A percentile compares a stretch with the other conserved stretches of the same genome.
phyloP scores from a whole-genome alignment of 805 yeast genomes.

The Candida palmyrensis region DNA sequence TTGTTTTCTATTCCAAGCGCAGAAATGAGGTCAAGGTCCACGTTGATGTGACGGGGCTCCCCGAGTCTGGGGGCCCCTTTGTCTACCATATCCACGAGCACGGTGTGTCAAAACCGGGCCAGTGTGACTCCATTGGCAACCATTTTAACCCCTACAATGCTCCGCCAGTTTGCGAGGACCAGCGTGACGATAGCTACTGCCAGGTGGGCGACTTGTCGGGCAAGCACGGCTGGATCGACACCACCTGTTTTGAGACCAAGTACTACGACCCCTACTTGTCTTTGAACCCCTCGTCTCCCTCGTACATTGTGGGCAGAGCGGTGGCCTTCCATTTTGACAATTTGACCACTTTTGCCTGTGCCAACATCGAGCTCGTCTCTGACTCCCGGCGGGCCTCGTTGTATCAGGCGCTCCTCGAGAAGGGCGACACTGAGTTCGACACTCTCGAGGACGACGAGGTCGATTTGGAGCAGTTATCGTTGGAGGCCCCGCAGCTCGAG shows the following conservation, averaged over 20 bases:
- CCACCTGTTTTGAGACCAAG: conserved; percentile 61
- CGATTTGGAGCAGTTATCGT: conserved; percentile 1
- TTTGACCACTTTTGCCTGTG: conserved; percentile 57
- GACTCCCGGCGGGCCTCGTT: background rate
- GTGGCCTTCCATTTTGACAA: conserved; percentile 53
- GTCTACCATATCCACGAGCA: conserved; percentile 62
- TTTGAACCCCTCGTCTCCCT: conserved; percentile 47
- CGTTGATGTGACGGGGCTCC: conserved; percentile 67
- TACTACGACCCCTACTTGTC: conserved; percentile 66
- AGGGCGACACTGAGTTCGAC: conserved; percentile 3
- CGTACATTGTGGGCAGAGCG: conserved; percentile 57
- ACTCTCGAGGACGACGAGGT: conserved; percentile 1
- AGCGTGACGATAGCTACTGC: conserved; percentile 50
- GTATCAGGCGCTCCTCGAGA: background rate
- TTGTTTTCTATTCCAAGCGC: conserved; percentile 52
- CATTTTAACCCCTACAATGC: conserved; percentile 67
- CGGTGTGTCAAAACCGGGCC: conserved; percentile 39
- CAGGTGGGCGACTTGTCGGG: conserved; percentile 76
- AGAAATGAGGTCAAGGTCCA: conserved; percentile 61
- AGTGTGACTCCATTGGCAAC: conserved; percentile 49
- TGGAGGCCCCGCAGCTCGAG: background rate
- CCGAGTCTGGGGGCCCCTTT: conserved; percentile 63
- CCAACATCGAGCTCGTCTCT: conserved; percentile 41
- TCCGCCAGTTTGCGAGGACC: conserved; percentile 44
- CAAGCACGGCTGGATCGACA: conserved; percentile 67